Evolutionary conservation across 148 eudicot genomes (phyloP).

Genomic region (Persicaria maculosa): DNA sequence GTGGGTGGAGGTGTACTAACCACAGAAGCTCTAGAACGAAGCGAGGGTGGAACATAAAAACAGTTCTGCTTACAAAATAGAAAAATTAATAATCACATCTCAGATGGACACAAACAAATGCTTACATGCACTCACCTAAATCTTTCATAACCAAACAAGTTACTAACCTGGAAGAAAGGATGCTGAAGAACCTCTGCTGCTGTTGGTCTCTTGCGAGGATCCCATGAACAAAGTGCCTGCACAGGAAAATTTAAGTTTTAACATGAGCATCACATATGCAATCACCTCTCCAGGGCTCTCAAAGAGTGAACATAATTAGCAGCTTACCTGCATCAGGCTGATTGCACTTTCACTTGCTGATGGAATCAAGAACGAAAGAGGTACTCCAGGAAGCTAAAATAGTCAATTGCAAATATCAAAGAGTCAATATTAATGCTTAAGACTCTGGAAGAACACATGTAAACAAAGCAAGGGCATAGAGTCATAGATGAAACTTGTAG

Average conservation of each 20-base stretch:
- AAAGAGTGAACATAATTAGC: too few relatives aligned
- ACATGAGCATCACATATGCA: not conserved
- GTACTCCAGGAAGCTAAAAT: conserved; percentile 49
- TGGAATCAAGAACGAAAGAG: conserved; percentile 64
- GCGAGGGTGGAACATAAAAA: conserved; percentile 55
- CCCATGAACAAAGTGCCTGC: conserved; percentile 84
- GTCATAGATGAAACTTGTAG: too few relatives aligned
- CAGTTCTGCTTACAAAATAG: conserved; percentile 43
- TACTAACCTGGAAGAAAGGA: conserved; percentile 79
- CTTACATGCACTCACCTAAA: too few relatives aligned
- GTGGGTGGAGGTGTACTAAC: conserved; percentile 48
- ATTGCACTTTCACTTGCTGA: conserved; percentile 71
- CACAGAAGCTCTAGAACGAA: conserved; percentile 38
- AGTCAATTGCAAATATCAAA: too few relatives aligned
- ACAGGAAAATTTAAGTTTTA: not conserved
- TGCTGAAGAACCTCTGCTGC: conserved; percentile 83
- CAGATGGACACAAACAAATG: too few relatives aligned
- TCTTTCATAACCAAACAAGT: not conserved
- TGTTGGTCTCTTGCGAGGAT: conserved; percentile 85
- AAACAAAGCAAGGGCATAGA: too few relatives aligned
- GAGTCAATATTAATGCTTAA: too few relatives aligned
- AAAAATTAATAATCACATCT: too few relatives aligned
- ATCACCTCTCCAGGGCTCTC: not conserved
- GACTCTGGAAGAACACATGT: too few relatives aligned
- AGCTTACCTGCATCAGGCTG: conserved; percentile 49